phyloP scores from a whole-genome alignment of 495 filamentous ascomycete species.

The Gamarada debralockiae region DNA sequence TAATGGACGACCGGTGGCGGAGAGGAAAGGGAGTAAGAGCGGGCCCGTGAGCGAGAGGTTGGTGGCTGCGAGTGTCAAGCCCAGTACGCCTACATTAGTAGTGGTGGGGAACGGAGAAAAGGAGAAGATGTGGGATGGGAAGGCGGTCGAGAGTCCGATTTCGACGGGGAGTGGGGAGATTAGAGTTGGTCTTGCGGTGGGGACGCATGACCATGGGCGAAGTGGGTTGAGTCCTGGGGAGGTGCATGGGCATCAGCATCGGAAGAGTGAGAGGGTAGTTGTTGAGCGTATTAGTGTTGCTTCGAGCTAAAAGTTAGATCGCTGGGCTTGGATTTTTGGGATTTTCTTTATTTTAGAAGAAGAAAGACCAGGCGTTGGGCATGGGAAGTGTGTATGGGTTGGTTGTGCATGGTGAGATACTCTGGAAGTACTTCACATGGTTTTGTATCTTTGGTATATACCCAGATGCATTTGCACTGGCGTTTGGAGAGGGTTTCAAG shows the following conservation, averaged over 20 bases:
- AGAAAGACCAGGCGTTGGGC: too few relatives aligned
- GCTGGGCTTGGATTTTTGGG: too few relatives aligned
- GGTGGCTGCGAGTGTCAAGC: slow-evolving; percentile 15
- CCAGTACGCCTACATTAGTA: slow-evolving; percentile 21
- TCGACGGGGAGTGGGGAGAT: background rate
- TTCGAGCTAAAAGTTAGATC: too few relatives aligned
- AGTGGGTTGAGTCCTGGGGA: slow-evolving; percentile 9
- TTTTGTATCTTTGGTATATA: too few relatives aligned
- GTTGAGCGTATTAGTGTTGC: slow-evolving; percentile 29
- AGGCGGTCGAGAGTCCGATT: background rate
- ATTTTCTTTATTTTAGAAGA: too few relatives aligned
- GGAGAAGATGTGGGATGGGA: slow-evolving; percentile 13
- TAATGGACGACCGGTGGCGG: background rate
- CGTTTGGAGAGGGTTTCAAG: too few relatives aligned
- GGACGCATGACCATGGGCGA: slow-evolving; percentile 10
- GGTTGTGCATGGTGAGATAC: too few relatives aligned
- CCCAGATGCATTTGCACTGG: too few relatives aligned
- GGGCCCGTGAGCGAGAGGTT: slow-evolving; percentile 6
- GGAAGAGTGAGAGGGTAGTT: slow-evolving; percentile 47
- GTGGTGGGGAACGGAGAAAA: slow-evolving; percentile 13
- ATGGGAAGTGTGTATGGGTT: too few relatives aligned
- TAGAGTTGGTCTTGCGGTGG: background rate
- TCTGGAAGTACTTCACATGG: too few relatives aligned
- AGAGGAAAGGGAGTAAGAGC: background rate
- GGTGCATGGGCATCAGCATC: slow-evolving; percentile 25